Percentiles rank a stretch among this genome's conserved stretches.
Evolutionary conservation across 1,284 basidiomycete genomes (phyloP).

Genomic region (Pseudozyma sp.): DNA sequence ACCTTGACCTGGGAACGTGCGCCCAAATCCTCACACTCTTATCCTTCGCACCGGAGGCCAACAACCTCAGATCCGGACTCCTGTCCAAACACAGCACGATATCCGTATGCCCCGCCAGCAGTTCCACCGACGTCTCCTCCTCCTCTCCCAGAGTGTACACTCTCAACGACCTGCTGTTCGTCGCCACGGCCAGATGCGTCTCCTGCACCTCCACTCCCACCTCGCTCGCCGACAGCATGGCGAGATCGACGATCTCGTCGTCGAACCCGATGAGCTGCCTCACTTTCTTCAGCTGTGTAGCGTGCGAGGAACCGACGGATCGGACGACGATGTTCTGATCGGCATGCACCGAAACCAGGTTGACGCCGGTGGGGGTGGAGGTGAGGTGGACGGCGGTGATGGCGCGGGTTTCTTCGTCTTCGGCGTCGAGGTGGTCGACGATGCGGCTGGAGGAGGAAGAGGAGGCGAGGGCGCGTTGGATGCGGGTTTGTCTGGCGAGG

Average conservation of each 20-base stretch:
- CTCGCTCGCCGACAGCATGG: slow-evolving; percentile 41
- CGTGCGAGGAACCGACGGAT: slow-evolving; percentile 71
- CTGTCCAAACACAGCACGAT: slow-evolving; percentile 88
- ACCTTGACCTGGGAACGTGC: slow-evolving; percentile 60
- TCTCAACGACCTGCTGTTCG: slow-evolving; percentile 91
- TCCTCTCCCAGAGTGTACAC: slow-evolving; percentile 75
- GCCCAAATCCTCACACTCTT: slow-evolving; percentile 86
- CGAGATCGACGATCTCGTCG: slow-evolving; percentile 94
- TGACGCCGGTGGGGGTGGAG: background rate
- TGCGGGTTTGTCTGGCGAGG: slow-evolving; percentile 6
- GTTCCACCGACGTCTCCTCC: slow-evolving; percentile 48
- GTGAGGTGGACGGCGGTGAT: slow-evolving; percentile 58
- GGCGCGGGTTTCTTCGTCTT: slow-evolving; percentile 58
- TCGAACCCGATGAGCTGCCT: slow-evolving; percentile 92
- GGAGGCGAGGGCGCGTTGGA: slow-evolving; percentile 9
- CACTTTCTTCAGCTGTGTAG: slow-evolving; percentile 72
- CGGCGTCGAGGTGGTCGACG: slow-evolving; percentile 1
- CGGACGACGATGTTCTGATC: slow-evolving; percentile 94
- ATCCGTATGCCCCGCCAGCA: slow-evolving; percentile 77
- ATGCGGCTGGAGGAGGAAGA: background rate
- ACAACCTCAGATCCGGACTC: slow-evolving; percentile 76
- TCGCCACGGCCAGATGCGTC: slow-evolving; percentile 88
- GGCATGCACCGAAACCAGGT: slow-evolving; percentile 82
- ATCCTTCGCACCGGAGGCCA: slow-evolving; percentile 94
- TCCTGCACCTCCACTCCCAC: slow-evolving; percentile 69